These are phyloP conservation scores for Polytrichum formosum DNA, from an alignment of 225 moss, liverwort and hornwort genomes.

Conservation along the genomic window DNA sequence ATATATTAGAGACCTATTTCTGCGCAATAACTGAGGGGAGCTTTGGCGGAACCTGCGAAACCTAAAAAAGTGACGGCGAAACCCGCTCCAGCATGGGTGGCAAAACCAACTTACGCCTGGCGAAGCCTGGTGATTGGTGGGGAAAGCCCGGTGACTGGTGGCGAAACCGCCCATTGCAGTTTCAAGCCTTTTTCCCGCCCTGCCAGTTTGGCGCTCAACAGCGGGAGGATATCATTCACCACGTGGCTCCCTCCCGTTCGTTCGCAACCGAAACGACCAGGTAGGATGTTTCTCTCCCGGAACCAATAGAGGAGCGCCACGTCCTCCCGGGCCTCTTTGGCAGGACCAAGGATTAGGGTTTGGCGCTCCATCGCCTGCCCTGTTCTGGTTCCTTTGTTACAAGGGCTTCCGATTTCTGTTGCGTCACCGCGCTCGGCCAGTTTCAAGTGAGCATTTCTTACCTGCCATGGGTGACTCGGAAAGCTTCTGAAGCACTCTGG, in stretches of 20 bases:
- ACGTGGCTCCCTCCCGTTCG: constrained; percentile 10
- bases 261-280: background rate
- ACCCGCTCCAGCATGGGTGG: too few species aligned
- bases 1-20: too few species aligned
- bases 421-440: background rate
- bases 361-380: constrained; percentile 24
- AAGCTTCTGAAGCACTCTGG: constrained; percentile 7
- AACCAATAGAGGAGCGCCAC: constrained; percentile 7
- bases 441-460: background rate
- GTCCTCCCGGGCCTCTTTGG: constrained; percentile 8
- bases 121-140: too few species aligned
- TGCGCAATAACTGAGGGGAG: too few species aligned
- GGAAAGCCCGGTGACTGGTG: too few species aligned
- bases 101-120: too few species aligned
- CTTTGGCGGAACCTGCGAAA: too few species aligned
- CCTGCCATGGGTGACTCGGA: background rate
- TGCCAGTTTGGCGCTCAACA: constrained; percentile 2
- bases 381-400: background rate
- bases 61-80: too few species aligned
- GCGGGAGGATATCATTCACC: constrained; percentile 1
- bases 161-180: too few species aligned
- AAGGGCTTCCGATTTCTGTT: background rate
- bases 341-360: constrained; percentile 50
- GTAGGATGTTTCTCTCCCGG: background rate
- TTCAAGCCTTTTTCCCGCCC: constrained; percentile 13